Evolutionary conservation across 2,329 filamentous ascomycete genomes (phyloP).

Genomic region (Didymella glomerata): DNA sequence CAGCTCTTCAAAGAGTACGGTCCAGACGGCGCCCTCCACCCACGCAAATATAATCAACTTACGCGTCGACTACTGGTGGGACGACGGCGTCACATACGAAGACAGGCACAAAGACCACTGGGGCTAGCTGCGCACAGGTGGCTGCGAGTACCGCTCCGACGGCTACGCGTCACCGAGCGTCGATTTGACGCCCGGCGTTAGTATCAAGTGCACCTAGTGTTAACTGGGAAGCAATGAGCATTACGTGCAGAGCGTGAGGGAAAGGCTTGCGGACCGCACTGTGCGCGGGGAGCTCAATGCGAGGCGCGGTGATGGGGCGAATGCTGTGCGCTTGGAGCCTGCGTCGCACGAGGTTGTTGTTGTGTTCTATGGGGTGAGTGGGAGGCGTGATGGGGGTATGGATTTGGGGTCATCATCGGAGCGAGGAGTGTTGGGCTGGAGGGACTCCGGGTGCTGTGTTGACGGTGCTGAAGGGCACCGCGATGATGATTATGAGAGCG

Average conservation of each 20-base stretch:
- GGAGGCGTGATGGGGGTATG: conserved; percentile 26
- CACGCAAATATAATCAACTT: conserved; percentile 57
- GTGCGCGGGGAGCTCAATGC: conserved; percentile 43
- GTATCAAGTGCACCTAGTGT: conserved; percentile 47
- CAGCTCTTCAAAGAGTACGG: conserved; percentile 31
- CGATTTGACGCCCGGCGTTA: conserved; percentile 35
- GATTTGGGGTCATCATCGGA: conserved; percentile 61
- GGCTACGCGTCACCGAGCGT: conserved; percentile 44
- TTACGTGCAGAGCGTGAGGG: conserved; percentile 40
- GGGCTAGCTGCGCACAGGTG: conserved; percentile 42
- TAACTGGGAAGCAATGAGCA: conserved; percentile 14
- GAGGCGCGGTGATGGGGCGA: conserved; percentile 11
- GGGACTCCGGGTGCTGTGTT: conserved; percentile 49
- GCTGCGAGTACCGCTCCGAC: conserved; percentile 44
- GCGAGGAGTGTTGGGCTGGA: conserved; percentile 52
- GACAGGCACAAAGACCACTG: conserved; percentile 57
- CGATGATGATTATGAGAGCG: too few relatives aligned
- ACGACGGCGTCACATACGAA: conserved; percentile 57
- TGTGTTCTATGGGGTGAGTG: conserved; percentile 57
- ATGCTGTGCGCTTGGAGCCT: conserved; percentile 42
- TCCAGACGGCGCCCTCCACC: conserved; percentile 43
- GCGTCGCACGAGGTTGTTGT: conserved; percentile 53
- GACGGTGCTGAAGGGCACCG: not conserved
- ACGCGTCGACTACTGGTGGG: conserved; percentile 55
- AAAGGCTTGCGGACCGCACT: conserved; percentile 44